Percentiles rank a stretch among this genome's conserved stretches.
phyloP scores from a whole-genome alignment of 1,284 basidiomycete genomes.

The Leucoagaricus sp. region DNA sequence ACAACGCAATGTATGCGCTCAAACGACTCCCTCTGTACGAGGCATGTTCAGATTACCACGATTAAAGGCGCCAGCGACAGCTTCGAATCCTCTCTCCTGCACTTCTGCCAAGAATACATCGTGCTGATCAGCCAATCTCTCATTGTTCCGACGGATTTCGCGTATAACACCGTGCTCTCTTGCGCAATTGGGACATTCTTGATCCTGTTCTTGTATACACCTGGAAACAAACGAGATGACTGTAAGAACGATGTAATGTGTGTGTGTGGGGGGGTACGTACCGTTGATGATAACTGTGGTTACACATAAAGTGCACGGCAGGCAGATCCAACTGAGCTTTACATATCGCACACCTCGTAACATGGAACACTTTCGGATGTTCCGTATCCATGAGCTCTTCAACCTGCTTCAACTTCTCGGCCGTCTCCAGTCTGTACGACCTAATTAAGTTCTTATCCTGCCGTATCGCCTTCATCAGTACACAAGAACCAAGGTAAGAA shows the following conservation, averaged over 20 bases:
- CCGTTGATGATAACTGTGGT: slow-evolving; percentile 96
- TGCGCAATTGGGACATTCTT: slow-evolving; percentile 88
- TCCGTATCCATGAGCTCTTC: slow-evolving; percentile 76
- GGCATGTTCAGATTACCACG: slow-evolving; percentile 66
- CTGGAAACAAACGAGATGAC: slow-evolving; percentile 37
- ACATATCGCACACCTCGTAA: slow-evolving; percentile 89
- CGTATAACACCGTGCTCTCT: slow-evolving; percentile 86
- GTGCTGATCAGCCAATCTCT: slow-evolving; percentile 80
- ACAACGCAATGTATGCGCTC: neutral
- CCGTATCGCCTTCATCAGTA: slow-evolving; percentile 4
- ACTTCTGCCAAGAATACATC: slow-evolving; percentile 89
- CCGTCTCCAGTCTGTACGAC: slow-evolving; percentile 87
- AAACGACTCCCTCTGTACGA: slow-evolving; percentile 24
- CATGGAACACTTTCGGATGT: slow-evolving; percentile 88
- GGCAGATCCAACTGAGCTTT: slow-evolving; percentile 89
- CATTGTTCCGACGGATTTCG: slow-evolving; percentile 85
- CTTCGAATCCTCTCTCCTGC: slow-evolving; percentile 80
- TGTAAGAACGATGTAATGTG: neutral
- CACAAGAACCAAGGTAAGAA: slow-evolving; percentile 1
- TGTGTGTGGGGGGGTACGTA: slow-evolving; percentile 33
- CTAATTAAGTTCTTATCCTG: slow-evolving; percentile 84
- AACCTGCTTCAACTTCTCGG: slow-evolving; percentile 81
- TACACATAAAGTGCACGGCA: slow-evolving; percentile 97
- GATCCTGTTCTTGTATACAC: slow-evolving; percentile 82
- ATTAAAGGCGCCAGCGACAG: slow-evolving; percentile 81